Evolutionary conservation across 345 rosid genomes (phyloP).

Genomic region (Lepidium sativum): DNA sequence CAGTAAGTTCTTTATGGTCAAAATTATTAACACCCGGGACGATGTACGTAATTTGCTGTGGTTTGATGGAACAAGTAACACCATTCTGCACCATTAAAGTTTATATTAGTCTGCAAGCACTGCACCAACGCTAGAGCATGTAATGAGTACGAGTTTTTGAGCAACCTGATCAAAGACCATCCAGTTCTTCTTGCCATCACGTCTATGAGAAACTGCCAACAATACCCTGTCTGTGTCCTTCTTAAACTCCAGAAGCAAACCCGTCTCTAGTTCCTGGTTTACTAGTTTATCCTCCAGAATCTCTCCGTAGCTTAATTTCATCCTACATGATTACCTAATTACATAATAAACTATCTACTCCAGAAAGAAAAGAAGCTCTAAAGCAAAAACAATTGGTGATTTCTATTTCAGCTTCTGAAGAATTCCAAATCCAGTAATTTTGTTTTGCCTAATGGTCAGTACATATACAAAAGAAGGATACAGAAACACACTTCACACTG

Average conservation of each 20-base stretch:
- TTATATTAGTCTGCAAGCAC: not conserved
- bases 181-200: conserved; percentile 98
- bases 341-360: not conserved
- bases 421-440: not conserved
- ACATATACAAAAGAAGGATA: not conserved
- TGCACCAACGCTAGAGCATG: not conserved
- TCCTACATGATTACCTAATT: conserved; percentile 34
- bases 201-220: conserved; percentile 75
- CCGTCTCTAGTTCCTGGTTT: conserved; percentile 47
- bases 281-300: conserved; percentile 61
- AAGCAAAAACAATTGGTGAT: not conserved
- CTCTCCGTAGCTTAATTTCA: conserved; percentile 56
- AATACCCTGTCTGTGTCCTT: conserved; percentile 70
- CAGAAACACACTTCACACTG: conserved; percentile 47
- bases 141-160: conserved; percentile 37
- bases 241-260: conserved; percentile 80
- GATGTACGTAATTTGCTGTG: conserved; percentile 77
- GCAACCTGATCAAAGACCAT: conserved; percentile 97
- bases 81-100: conserved; percentile 55
- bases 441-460: not conserved
- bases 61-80: conserved; percentile 62
- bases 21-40: conserved; percentile 76
- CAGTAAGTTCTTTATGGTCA: conserved; percentile 52
- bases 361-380: not conserved
- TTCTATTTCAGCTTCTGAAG: not conserved